Percentiles rank a stretch among this genome's conserved stretches.
Evolutionary conservation across 176 grass and related monocot species (phyloP).

Genomic region (Tuctoria greenei): DNA sequence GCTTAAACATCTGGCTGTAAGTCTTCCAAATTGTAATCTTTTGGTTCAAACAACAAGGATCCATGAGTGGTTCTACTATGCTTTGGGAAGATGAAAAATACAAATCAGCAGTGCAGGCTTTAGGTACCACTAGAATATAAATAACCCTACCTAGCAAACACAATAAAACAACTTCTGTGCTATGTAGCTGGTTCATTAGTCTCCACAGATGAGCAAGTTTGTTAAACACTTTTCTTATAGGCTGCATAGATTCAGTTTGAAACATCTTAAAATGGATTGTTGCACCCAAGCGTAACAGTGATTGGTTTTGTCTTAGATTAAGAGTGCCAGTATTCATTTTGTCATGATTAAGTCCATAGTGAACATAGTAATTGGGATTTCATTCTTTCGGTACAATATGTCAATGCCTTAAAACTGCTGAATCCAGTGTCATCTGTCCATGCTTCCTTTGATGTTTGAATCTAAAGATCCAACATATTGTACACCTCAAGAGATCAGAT

Average conservation of each 20-base stretch:
- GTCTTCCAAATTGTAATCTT: too few species aligned
- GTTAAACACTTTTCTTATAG: neutral
- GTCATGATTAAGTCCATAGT: neutral
- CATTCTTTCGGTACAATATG: slow-evolving; percentile 2
- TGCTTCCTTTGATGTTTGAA: slow-evolving; percentile 11
- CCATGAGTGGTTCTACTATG: too few species aligned
- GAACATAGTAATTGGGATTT: neutral
- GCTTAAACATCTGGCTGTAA: too few species aligned
- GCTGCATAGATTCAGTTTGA: neutral
- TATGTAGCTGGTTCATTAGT: neutral
- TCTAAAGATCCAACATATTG: neutral
- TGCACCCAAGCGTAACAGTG: neutral
- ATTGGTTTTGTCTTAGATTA: neutral
- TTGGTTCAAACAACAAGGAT: too few species aligned
- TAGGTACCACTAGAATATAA: too few species aligned
- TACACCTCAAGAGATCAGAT: neutral
- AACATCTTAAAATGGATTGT: neutral
- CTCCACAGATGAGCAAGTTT: neutral
- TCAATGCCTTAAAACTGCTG: slow-evolving; percentile 7
- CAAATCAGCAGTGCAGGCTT: too few species aligned
- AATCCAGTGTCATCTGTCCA: slow-evolving; percentile 3
- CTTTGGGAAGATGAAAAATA: too few species aligned
- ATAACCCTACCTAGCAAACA: too few species aligned
- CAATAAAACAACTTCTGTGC: neutral
- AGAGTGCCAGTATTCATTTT: neutral